Evolutionary conservation across 495 filamentous ascomycete species (phyloP).

Genomic region (Daldinia decipiens): DNA sequence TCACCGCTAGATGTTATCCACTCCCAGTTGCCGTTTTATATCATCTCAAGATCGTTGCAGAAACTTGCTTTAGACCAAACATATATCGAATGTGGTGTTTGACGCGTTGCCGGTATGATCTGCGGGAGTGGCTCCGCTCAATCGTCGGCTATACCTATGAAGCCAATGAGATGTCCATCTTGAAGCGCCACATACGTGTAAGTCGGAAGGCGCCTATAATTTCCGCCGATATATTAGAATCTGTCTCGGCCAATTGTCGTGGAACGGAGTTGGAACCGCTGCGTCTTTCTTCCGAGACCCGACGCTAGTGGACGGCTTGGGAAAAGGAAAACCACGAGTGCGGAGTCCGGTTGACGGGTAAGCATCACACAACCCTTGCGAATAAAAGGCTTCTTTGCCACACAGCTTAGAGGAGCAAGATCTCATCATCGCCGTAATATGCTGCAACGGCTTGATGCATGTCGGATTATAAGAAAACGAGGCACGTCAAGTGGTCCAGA

Average conservation of each 20-base stretch:
- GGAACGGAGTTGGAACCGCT: not conserved
- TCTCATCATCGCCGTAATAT: not conserved
- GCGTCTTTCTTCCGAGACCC: not conserved
- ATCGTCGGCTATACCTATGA: not conserved
- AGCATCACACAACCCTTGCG: not conserved
- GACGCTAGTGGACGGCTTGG: not conserved
- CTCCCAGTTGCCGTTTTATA: not conserved
- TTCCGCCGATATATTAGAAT: not conserved
- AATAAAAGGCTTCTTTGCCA: not conserved
- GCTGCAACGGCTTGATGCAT: too few species aligned
- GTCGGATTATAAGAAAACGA: too few species aligned
- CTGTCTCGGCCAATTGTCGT: not conserved
- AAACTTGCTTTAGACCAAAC: not conserved
- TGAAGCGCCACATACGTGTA: not conserved
- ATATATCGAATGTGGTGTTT: not conserved
- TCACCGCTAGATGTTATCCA: slow-evolving; percentile 25
- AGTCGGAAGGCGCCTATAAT: not conserved
- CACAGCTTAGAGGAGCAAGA: not conserved
- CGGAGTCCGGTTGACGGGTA: not conserved
- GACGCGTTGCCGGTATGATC: not conserved
- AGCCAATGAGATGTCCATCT: not conserved
- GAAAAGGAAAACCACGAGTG: not conserved
- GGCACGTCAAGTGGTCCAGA: not conserved
- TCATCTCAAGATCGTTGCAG: not conserved
- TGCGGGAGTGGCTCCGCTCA: slow-evolving; percentile 3